Percentiles rank a stretch among this genome's conserved stretches.
Evolutionary conservation across 225 moss, liverwort and hornwort species (phyloP).

Genomic region (Anthoceros angustus): DNA sequence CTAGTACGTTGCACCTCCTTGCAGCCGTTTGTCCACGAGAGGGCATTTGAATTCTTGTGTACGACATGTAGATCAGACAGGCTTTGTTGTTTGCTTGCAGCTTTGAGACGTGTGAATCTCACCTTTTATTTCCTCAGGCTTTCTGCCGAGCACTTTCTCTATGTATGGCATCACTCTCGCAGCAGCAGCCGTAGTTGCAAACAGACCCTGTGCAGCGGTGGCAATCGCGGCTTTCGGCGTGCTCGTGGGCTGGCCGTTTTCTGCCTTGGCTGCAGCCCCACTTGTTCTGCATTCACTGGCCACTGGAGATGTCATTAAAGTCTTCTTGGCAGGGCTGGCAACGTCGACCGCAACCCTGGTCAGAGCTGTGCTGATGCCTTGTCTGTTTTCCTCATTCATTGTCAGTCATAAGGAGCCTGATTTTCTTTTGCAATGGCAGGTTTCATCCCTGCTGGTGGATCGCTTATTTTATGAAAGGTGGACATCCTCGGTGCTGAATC

Average conservation of each 20-base stretch:
- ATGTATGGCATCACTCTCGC: conserved; percentile 90
- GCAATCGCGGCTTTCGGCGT: conserved; percentile 76
- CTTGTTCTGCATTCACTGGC: conserved; percentile 49
- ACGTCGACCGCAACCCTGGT: conserved; percentile 59
- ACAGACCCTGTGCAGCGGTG: conserved; percentile 44
- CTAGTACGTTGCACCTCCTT: conserved; percentile 60
- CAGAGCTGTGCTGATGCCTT: conserved; percentile 7
- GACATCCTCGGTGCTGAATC: conserved; percentile 84
- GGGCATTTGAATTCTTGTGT: neutral
- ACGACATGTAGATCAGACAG: neutral
- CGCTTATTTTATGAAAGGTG: conserved; percentile 57
- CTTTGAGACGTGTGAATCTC: too few relatives aligned
- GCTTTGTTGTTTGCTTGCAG: neutral
- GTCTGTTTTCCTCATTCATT: neutral
- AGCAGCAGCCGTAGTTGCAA: conserved; percentile 48
- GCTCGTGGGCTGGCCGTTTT: conserved; percentile 91
- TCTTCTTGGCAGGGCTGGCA: conserved; percentile 51
- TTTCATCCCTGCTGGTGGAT: conserved; percentile 32
- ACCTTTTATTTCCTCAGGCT: conserved; percentile 33
- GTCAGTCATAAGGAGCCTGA: neutral
- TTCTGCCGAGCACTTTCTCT: conserved; percentile 90
- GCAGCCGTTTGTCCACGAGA: conserved; percentile 19
- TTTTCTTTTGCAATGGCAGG: conserved; percentile 15
- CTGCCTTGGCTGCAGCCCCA: conserved; percentile 67
- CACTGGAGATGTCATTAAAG: conserved; percentile 43